Conservation (phyloP, 441 rosid species). For the Euphorbia celastroides region DNA sequence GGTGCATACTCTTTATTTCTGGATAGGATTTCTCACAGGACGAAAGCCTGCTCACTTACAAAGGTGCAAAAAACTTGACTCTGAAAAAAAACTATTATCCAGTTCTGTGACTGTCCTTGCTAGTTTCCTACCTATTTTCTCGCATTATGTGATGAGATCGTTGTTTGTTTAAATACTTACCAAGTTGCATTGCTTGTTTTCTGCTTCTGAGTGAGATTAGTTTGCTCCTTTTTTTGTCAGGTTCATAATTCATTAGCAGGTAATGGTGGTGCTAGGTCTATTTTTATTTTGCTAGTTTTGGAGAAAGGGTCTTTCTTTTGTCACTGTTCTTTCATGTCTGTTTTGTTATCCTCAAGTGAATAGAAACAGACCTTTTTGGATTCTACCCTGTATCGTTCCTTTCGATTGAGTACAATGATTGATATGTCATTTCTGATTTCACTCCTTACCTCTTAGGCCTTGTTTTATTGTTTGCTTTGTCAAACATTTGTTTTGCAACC, state of each 20-base stretch:
- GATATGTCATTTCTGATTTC: neutral
- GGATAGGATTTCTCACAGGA: slow-evolving; percentile 51
- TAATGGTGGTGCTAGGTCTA: neutral
- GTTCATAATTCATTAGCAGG: neutral
- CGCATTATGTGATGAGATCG: neutral
- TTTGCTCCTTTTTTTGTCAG: neutral
- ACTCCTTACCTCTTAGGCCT: neutral
- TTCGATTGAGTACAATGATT: neutral
- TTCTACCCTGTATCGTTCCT: neutral
- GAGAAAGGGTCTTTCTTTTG: neutral
- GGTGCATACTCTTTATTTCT: slow-evolving; percentile 52
- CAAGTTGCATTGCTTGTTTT: neutral
- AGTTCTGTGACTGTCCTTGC: neutral
- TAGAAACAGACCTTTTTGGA: neutral
- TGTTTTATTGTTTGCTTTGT: neutral
- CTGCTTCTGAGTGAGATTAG: neutral
- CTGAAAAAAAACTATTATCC: neutral
- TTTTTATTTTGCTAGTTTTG: neutral
- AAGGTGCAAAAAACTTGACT: slow-evolving; percentile 35
- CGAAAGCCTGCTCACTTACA: slow-evolving; percentile 33
- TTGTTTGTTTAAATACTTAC: neutral
- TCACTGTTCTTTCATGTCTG: neutral
- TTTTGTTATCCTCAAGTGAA: neutral
- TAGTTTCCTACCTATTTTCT: neutral
- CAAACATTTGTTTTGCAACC: neutral